These are phyloP conservation scores for Talaromyces verruculosus DNA, from an alignment of 2,329 filamentous ascomycete genomes.

Conservation along the genomic window DNA sequence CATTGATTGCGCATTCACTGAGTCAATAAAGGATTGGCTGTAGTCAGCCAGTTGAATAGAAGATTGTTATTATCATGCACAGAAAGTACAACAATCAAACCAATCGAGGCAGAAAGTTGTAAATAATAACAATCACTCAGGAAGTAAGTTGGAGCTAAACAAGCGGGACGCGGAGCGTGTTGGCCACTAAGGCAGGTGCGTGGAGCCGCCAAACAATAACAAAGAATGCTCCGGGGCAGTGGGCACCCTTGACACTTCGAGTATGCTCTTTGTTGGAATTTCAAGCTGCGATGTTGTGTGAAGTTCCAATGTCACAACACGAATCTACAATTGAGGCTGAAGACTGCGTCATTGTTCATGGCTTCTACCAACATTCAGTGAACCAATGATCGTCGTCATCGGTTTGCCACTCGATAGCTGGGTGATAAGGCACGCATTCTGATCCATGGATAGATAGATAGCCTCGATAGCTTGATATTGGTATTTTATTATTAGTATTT, in stretches of 20 bases:
- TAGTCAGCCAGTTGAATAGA: not conserved
- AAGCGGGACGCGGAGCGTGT: constrained; percentile 18
- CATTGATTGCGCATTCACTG: constrained; percentile 1
- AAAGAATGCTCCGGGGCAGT: not conserved
- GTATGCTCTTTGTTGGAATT: not conserved
- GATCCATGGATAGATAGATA: not conserved
- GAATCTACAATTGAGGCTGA: not conserved
- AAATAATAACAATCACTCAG: not conserved
- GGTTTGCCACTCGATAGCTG: not conserved
- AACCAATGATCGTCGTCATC: not conserved
- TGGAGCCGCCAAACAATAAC: constrained; percentile 14
- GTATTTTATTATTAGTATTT: not conserved
- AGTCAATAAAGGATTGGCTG: not conserved
- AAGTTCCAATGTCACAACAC: too few species aligned
- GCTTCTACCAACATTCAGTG: not conserved
- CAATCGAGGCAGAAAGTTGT: not conserved
- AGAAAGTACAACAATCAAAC: not conserved
- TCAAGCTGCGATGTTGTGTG: too few species aligned
- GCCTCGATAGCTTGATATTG: not conserved
- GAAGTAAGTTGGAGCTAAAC: constrained; percentile 8
- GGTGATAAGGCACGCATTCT: not conserved
- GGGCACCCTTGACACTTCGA: not conserved
- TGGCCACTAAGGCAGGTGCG: constrained; percentile 9
- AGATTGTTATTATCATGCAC: not conserved
- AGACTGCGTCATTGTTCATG: not conserved